Percentiles rank a stretch among this genome's conserved stretches.
Evolutionary conservation across 768 basidiomycete species (phyloP).

Genomic region (Mycena belliarum): DNA sequence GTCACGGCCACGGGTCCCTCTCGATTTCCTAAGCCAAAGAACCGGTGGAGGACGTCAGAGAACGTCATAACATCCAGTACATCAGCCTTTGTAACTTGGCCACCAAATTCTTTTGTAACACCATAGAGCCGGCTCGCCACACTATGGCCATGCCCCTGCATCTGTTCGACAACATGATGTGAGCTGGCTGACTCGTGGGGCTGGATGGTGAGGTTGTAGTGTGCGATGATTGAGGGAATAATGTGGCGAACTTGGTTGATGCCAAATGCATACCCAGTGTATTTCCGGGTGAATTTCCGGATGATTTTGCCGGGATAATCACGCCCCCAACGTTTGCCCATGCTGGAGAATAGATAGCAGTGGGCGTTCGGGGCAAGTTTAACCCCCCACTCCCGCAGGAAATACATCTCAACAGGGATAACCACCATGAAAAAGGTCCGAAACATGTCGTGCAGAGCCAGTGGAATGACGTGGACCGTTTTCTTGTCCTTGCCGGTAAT

Average conservation of each 20-base stretch:
- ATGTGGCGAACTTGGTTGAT: not conserved
- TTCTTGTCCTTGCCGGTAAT: not conserved
- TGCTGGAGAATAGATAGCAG: slow-evolving; percentile 1
- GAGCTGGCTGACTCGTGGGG: too few species aligned
- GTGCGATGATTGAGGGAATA: not conserved
- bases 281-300: not conserved
- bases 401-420: not conserved
- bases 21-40: too few species aligned
- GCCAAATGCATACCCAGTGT: not conserved
- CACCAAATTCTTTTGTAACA: too few species aligned
- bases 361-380: not conserved
- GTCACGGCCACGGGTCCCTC: too few species aligned
- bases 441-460: not conserved
- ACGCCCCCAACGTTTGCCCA: not conserved
- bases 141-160: too few species aligned
- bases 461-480: not conserved
- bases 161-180: too few species aligned
- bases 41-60: too few species aligned
- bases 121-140: too few species aligned
- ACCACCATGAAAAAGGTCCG: not conserved
- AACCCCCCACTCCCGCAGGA: not conserved
- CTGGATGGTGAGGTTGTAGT: not conserved
- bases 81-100: too few species aligned
- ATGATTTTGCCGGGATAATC: not conserved
- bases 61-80: too few species aligned